Evolutionary conservation across 2,329 filamentous ascomycete species (phyloP), one percentile per base, ranked within the genome.

Genomic region (Pseudocercospora fijiensis): DNA sequence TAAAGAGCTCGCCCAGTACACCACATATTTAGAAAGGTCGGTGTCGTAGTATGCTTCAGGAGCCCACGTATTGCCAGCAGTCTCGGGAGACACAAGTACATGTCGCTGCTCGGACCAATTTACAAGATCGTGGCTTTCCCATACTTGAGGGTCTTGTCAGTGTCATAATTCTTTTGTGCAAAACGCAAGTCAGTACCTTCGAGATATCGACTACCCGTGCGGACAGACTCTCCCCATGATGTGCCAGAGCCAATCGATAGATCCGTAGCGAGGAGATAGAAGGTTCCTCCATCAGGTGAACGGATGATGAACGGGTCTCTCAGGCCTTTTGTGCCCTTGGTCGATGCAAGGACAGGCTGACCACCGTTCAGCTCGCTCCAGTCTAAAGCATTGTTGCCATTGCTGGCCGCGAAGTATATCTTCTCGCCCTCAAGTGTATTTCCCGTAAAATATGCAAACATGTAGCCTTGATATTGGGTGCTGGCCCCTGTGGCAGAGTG

Each of bases 51-150:
- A 80, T 0, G 83, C 83, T 57, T 83, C 81, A 0, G 84, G 84
- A 0, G 84, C 84, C 84, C 84, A 86, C 0, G 83, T 85, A 57
- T 83, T 85, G 2, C 83, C 83, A 0, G 82, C 83, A 0, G 77
- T 81, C 0, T 76, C 65, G 0, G 82, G 82, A 0, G 82, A 83
- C 0, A 85, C 81, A 5, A 78, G 75, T 22, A 83, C 73, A 22
- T 84, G 82, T 16, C 83, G 78, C 62, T 85, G 82, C 20, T 73
- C 75, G 1, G 81, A 82, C 83, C 83, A 85, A n/a, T 71, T 81
- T 24, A 80, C 74, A 1, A 85, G 76, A 61, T 85, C 81, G 16
- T 74, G 74, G 0, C 81, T 82, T 67, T 85, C 82, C 83, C 83
- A 85, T 4, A 85, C 75, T 64, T 84, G 81, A 3, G 84, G 75